phyloP scores from a whole-genome alignment of 1,139 yeast genomes.

The Taphrina sp. region DNA sequence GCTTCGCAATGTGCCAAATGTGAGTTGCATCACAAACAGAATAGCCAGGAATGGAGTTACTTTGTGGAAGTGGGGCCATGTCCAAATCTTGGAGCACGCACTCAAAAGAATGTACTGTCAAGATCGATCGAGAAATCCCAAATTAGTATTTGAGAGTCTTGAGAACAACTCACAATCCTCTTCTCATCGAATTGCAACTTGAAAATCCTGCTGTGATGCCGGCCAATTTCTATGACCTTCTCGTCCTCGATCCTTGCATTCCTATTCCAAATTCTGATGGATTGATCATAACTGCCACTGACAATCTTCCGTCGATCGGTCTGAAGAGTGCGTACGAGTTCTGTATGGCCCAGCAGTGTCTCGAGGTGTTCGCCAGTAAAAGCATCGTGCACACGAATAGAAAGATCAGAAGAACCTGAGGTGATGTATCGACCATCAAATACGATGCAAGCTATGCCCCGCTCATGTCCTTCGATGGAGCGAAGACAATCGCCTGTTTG shows the following conservation, averaged over 20 bases:
- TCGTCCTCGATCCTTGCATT: slow-evolving; percentile 58
- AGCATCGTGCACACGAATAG: slow-evolving; percentile 50
- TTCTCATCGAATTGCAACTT: slow-evolving; percentile 34
- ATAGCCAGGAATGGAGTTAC: no score
- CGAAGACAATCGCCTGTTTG: slow-evolving; percentile 85
- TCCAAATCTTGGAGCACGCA: no score
- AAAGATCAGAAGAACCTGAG: slow-evolving; percentile 43
- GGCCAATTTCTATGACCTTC: slow-evolving; percentile 27
- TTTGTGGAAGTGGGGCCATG: no score
- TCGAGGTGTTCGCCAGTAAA: slow-evolving; percentile 61
- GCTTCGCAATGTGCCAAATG: no score
- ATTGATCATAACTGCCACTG: slow-evolving; percentile 42
- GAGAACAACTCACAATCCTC: slow-evolving; percentile 35
- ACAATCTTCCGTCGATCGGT: slow-evolving; percentile 34
- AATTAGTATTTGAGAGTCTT: slow-evolving; percentile 33
- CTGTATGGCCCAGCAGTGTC: slow-evolving; percentile 65
- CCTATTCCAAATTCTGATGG: slow-evolving; percentile 57
- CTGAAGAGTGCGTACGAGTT: slow-evolving; percentile 34
- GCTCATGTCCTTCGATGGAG: slow-evolving; percentile 46
- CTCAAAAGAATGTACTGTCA: slow-evolving; percentile 35
- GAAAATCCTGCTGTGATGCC: slow-evolving; percentile 33
- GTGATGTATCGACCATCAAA: slow-evolving; percentile 39
- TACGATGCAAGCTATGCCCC: slow-evolving; percentile 37
- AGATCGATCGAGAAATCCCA: slow-evolving; percentile 34
- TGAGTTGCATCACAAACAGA: no score